Evolutionary conservation across 164 flowering plant genomes (phyloP).

Genomic region (Cinnamomum chago): DNA sequence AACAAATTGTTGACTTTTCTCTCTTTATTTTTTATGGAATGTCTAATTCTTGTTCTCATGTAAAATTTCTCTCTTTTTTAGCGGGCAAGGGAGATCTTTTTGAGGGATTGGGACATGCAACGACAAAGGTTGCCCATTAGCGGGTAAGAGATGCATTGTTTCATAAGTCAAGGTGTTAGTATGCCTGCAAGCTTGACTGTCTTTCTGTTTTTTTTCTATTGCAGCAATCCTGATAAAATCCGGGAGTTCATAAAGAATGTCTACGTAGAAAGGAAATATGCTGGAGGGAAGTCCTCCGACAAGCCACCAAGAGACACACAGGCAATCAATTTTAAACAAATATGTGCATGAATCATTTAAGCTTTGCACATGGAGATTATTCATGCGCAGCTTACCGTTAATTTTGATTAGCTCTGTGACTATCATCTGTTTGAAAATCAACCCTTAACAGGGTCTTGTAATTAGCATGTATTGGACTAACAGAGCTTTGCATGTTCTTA

Average conservation of each 20-base stretch:
- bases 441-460: neutral
- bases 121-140: slow-evolving; percentile 66
- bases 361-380: neutral
- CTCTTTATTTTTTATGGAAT: neutral
- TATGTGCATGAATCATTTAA: too few species aligned
- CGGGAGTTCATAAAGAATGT: slow-evolving; percentile 77
- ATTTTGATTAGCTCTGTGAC: neutral
- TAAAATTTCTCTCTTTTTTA: slow-evolving; percentile 29
- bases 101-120: slow-evolving; percentile 79
- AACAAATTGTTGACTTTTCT: neutral
- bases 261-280: slow-evolving; percentile 66
- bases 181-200: neutral
- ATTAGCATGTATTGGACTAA: slow-evolving; percentile 2
- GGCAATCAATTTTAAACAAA: slow-evolving; percentile 29
- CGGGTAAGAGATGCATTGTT: slow-evolving; percentile 41
- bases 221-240: slow-evolving; percentile 71
- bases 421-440: slow-evolving; percentile 4
- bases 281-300: slow-evolving; percentile 51
- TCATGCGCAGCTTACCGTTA: neutral
- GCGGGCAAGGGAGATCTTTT: slow-evolving; percentile 84
- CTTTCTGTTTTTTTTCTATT: neutral
- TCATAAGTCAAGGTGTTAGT: neutral
- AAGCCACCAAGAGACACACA: slow-evolving; percentile 71
- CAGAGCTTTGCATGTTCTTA: slow-evolving; percentile 9
- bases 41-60: slow-evolving; percentile 4